Evolutionary conservation across 352 stramenopile species (phyloP).

Genomic region (Plasmopara viticola): DNA sequence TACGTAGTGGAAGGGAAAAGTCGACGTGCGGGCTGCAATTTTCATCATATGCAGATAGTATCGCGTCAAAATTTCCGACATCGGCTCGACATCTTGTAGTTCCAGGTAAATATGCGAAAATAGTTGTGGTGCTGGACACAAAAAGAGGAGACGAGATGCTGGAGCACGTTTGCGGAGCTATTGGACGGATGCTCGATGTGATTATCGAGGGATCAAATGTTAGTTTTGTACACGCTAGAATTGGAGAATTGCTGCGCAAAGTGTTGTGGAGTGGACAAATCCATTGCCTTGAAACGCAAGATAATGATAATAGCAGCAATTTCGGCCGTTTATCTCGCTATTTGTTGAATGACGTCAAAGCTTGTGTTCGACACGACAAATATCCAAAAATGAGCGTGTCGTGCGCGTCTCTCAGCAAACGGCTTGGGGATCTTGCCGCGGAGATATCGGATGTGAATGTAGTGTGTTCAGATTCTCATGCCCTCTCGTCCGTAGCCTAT

Average conservation of each 20-base stretch:
- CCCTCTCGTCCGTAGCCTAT: slow-evolving; percentile 32
- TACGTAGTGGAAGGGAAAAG: not conserved
- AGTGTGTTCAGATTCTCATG: slow-evolving; percentile 4
- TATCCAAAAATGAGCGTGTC: slow-evolving; percentile 40
- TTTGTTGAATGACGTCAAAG: slow-evolving; percentile 34
- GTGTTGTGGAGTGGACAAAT: slow-evolving; percentile 6
- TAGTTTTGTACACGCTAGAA: slow-evolving; percentile 12
- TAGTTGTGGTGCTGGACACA: slow-evolving; percentile 32
- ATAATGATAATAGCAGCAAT: slow-evolving; percentile 6
- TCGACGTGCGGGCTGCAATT: slow-evolving; percentile 21
- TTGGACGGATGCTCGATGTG: slow-evolving; percentile 27
- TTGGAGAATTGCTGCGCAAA: slow-evolving; percentile 14
- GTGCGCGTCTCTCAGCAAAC: slow-evolving; percentile 33
- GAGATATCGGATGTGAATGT: slow-evolving; percentile 9
- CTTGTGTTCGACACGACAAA: slow-evolving; percentile 23
- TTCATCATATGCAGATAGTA: slow-evolving; percentile 43
- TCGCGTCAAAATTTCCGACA: slow-evolving; percentile 36
- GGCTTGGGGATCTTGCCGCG: slow-evolving; percentile 27
- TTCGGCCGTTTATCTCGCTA: slow-evolving; percentile 26
- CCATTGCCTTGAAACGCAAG: slow-evolving; percentile 1
- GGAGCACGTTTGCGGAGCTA: slow-evolving; percentile 32
- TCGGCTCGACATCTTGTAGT: slow-evolving; percentile 29
- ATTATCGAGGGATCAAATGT: slow-evolving; percentile 12
- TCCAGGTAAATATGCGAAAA: slow-evolving; percentile 17
- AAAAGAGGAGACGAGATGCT: slow-evolving; percentile 38